A percentile compares a stretch with the other conserved stretches of the same genome.
Conservation (phyloP, 345 rosid species). For the Excoecaria cochinchinensis region DNA sequence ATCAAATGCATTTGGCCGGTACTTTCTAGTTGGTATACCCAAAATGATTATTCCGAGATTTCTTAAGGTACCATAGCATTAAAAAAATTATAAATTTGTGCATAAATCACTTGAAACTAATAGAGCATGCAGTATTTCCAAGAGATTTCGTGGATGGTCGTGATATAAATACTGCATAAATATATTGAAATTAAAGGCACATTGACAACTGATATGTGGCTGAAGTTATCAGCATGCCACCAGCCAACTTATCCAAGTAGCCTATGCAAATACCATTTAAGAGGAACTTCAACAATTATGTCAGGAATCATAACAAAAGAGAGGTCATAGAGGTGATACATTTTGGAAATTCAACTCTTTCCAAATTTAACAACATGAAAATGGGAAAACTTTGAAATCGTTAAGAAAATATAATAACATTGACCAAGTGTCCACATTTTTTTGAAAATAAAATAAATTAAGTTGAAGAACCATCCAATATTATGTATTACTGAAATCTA, state of each 20-base stretch:
- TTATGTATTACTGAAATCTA: neutral
- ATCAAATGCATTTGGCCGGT: neutral
- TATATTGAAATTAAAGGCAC: neutral
- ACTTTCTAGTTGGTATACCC: neutral
- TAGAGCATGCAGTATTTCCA: neutral
- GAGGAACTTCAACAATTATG: neutral
- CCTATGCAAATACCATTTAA: neutral
- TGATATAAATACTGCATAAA: neutral
- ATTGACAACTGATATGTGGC: neutral
- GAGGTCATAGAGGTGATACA: neutral
- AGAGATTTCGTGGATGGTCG: neutral
- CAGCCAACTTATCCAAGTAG: neutral
- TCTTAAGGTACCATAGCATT: neutral
- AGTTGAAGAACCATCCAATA: neutral
- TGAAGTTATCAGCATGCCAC: neutral
- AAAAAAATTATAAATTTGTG: no score
- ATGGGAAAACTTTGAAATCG: neutral
- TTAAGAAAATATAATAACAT: neutral
- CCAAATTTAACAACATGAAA: neutral
- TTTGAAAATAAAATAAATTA: slow-evolving; percentile 1
- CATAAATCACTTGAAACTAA: neutral
- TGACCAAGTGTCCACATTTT: neutral
- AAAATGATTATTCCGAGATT: neutral
- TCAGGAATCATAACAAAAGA: neutral
- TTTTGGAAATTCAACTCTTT: neutral